Conservation (phyloP, 2,329 filamentous ascomycete species). For the Penicillium sclerotiorum region DNA sequence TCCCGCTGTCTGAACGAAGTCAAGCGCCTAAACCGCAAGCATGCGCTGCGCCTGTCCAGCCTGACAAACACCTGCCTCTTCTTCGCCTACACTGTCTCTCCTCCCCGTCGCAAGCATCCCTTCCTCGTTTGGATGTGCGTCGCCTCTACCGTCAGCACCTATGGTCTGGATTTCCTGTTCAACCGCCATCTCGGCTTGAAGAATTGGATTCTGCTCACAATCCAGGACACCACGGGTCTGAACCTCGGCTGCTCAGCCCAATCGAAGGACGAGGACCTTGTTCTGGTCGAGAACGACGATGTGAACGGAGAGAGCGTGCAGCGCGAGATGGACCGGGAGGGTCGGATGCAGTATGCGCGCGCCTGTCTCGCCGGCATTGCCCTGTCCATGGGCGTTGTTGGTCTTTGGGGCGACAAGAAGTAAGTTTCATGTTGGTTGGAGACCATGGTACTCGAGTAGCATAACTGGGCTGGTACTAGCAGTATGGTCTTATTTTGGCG, state of each 20-base stretch:
- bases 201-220: constrained; percentile 32
- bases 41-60: constrained; percentile 68
- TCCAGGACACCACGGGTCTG: constrained; percentile 49
- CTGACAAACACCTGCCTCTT: constrained; percentile 72
- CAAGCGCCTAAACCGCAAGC: constrained; percentile 62
- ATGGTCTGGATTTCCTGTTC: constrained; percentile 70
- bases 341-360: constrained; percentile 40
- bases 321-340: constrained; percentile 47
- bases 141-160: constrained; percentile 52
- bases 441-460: neutral
- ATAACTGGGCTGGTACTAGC: neutral
- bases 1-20: constrained; percentile 71
- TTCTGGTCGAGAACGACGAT: constrained; percentile 42
- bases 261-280: constrained; percentile 41
- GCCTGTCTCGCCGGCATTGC: constrained; percentile 45
- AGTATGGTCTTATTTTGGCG: neutral
- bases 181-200: constrained; percentile 63
- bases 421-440: neutral
- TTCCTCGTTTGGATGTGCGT: constrained; percentile 86
- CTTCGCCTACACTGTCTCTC: constrained; percentile 76
- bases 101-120: constrained; percentile 74
- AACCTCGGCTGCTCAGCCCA: constrained; percentile 15
- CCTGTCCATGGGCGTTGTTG: constrained; percentile 51
- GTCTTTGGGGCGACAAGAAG: constrained; percentile 50
- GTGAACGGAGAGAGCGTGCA: constrained; percentile 51